phyloP scores from a whole-genome alignment of 2,329 filamentous ascomycete genomes.

The Atkinsonella hypoxylon region DNA sequence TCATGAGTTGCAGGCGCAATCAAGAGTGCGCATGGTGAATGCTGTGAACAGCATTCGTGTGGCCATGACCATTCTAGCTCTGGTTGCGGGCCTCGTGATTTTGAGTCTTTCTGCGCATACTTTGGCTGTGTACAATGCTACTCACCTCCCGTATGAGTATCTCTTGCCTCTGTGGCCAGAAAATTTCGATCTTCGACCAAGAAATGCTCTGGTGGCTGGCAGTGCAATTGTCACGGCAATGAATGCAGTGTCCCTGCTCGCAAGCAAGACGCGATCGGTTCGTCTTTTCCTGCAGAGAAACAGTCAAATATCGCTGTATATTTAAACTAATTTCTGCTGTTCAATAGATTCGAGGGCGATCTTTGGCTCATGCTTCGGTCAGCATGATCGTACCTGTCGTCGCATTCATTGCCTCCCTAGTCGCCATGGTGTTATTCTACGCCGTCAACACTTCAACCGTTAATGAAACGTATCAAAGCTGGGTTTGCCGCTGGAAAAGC shows the following conservation, averaged over 20 bases:
- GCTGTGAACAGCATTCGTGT: constrained; percentile 32
- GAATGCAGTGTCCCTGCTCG: constrained; percentile 35
- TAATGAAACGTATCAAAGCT: constrained; percentile 45
- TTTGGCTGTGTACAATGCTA: constrained; percentile 42
- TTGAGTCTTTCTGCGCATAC: constrained; percentile 43
- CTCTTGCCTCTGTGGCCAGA: constrained; percentile 46
- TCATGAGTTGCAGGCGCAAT: constrained; percentile 21
- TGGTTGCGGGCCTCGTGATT: constrained; percentile 38
- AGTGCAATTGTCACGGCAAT: constrained; percentile 36
- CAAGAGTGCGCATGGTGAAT: constrained; percentile 27
- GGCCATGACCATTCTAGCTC: constrained; percentile 35
- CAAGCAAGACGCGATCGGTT: constrained; percentile 38
- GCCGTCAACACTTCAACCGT: constrained; percentile 39
- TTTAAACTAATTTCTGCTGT: neutral
- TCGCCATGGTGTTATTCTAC: constrained; percentile 47
- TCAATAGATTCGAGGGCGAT: constrained; percentile 12
- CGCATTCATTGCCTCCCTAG: constrained; percentile 29
- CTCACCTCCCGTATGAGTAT: constrained; percentile 34
- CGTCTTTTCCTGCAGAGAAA: neutral
- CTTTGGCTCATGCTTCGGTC: constrained; percentile 10
- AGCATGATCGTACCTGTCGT: constrained; percentile 17
- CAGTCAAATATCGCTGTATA: neutral
- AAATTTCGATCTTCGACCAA: constrained; percentile 44
- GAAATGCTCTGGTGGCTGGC: constrained; percentile 40
- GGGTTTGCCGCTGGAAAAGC: constrained; percentile 48